Conservation (phyloP, 768 basidiomycete species). For the Tubosaeta sp. region DNA sequence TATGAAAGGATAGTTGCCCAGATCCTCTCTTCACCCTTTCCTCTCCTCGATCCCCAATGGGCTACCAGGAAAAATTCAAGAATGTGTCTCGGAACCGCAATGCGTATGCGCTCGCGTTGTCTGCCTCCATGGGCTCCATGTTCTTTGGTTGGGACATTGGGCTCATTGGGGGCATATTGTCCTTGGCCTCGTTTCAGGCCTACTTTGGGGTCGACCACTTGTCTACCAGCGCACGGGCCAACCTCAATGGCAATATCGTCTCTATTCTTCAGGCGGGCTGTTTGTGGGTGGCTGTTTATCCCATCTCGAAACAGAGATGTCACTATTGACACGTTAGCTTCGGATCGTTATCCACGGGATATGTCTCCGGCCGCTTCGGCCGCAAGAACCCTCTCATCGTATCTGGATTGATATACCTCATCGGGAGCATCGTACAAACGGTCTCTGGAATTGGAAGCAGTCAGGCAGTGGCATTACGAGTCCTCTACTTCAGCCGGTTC, state of each 20-base stretch:
- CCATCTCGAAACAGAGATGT: neutral
- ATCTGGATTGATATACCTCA: constrained; percentile 43
- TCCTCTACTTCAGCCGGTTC: constrained; percentile 50
- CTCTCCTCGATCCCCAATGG: constrained; percentile 15
- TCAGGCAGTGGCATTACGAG: constrained; percentile 30
- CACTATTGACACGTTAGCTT: constrained; percentile 28
- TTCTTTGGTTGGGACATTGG: constrained; percentile 50
- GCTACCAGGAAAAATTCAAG: constrained; percentile 22
- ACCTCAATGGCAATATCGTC: constrained; percentile 50
- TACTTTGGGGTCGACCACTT: constrained; percentile 45
- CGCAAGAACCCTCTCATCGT: constrained; percentile 42
- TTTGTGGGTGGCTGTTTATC: constrained; percentile 34
- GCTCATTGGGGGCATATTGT: constrained; percentile 47
- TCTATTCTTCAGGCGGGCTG: constrained; percentile 46
- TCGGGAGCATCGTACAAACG: constrained; percentile 47
- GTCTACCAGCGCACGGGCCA: constrained; percentile 34
- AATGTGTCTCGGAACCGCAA: constrained; percentile 35
- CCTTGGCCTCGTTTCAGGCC: constrained; percentile 41
- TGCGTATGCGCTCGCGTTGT: constrained; percentile 42
- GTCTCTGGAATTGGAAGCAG: constrained; percentile 40
- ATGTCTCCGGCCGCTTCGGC: constrained; percentile 40
- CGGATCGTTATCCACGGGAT: constrained; percentile 40
- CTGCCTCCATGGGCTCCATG: constrained; percentile 45
- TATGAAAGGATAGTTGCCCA: neutral
- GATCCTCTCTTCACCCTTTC: neutral